Evolutionary conservation across 1,284 basidiomycete genomes (phyloP).

Genomic region (Cerrena zonata): DNA sequence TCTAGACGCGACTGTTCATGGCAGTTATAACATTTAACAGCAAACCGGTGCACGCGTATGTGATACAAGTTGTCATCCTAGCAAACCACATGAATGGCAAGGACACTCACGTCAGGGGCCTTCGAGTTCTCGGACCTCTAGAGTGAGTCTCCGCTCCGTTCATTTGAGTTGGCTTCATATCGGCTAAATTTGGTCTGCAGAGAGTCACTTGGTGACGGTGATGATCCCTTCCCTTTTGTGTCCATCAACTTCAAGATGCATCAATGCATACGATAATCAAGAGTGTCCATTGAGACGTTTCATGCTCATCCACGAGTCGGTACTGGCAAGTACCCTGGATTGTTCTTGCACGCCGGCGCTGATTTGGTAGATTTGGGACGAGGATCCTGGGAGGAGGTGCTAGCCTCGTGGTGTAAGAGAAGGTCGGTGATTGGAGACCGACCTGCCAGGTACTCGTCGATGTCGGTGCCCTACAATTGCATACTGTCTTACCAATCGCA

Average conservation of each 20-base stretch:
- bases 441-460: background rate
- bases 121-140: conserved; percentile 79
- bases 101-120: conserved; percentile 92
- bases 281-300: too few relatives aligned
- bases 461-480: background rate
- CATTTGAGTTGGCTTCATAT: background rate
- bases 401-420: too few relatives aligned
- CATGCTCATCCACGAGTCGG: background rate
- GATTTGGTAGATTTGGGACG: background rate
- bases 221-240: conserved; percentile 67
- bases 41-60: conserved; percentile 81
- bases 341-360: background rate
- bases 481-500: too few relatives aligned
- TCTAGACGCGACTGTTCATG: too few relatives aligned
- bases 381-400: too few relatives aligned
- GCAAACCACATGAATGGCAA: conserved; percentile 98
- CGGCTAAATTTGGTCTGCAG: conserved; percentile 4
- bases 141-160: conserved; percentile 66
- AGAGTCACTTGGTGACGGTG: conserved; percentile 40
- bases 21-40: conserved; percentile 35
- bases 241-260: conserved; percentile 67
- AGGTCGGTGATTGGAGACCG: background rate
- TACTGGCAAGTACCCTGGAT: background rate
- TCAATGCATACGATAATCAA: conserved; percentile 60
- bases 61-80: conserved; percentile 85